Conservation (phyloP, 2,329 filamentous ascomycete species). For the Emmonsiellopsis sp. region DNA sequence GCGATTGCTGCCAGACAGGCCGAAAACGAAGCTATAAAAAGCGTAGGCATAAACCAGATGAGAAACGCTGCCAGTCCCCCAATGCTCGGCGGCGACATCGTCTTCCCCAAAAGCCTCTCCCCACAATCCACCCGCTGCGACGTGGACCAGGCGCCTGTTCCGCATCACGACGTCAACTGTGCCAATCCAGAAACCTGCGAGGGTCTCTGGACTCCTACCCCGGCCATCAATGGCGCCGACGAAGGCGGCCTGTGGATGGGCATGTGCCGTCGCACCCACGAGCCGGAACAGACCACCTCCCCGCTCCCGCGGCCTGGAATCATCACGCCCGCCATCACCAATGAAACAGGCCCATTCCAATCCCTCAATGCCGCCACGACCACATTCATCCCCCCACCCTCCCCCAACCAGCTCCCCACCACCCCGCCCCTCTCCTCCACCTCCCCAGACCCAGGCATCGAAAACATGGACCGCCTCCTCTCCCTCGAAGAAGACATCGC, state of each 20-base stretch:
- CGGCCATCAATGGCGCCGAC: constrained; percentile 34
- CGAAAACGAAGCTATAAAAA: constrained; percentile 8
- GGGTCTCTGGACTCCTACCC: constrained; percentile 73
- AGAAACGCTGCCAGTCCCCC: constrained; percentile 60
- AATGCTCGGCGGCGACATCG: constrained; percentile 76
- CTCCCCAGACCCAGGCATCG: neutral
- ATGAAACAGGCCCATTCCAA: constrained; percentile 1
- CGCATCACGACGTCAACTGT: constrained; percentile 41
- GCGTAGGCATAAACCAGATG: constrained; percentile 32
- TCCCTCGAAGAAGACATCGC: constrained; percentile 30
- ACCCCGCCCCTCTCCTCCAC: constrained; percentile 3
- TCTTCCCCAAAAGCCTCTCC: constrained; percentile 72
- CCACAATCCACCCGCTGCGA: constrained; percentile 80
- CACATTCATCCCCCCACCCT: neutral
- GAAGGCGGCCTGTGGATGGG: constrained; percentile 43
- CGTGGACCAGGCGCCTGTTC: constrained; percentile 54
- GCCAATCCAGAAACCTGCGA: constrained; percentile 41
- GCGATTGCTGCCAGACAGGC: constrained; percentile 19
- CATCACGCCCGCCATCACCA: constrained; percentile 17
- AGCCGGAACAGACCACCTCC: constrained; percentile 1
- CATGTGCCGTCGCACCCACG: constrained; percentile 24
- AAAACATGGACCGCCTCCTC: constrained; percentile 5
- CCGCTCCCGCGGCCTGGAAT: constrained; percentile 15
- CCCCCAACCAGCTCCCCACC: constrained; percentile 5
- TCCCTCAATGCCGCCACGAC: neutral